phyloP scores from a whole-genome alignment of 2,329 filamentous ascomycete genomes.

The Alternaria sp. region DNA sequence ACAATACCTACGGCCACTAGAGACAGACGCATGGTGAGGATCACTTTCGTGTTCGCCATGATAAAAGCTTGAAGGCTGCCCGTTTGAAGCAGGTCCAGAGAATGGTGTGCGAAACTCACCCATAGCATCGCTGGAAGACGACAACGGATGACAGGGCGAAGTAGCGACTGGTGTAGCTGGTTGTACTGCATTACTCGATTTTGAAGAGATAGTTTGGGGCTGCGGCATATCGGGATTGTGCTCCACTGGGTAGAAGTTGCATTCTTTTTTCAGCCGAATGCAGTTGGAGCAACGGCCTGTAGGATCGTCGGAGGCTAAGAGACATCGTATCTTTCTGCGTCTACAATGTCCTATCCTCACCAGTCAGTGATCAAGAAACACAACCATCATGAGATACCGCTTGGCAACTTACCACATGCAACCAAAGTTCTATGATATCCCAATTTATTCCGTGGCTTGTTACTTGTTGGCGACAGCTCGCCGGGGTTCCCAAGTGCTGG shows the following conservation, averaged over 20 bases:
- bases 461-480: constrained; percentile 60
- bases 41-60: constrained; percentile 42
- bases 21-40: constrained; percentile 32
- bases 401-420: constrained; percentile 81
- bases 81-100: constrained; percentile 24
- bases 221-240: constrained; percentile 66
- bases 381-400: not conserved
- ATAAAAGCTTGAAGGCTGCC: constrained; percentile 35
- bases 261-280: constrained; percentile 92
- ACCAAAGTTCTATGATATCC: constrained; percentile 96
- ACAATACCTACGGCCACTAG: constrained; percentile 40
- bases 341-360: constrained; percentile 79
- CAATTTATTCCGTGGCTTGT: constrained; percentile 86
- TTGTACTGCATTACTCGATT: constrained; percentile 55
- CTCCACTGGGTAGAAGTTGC: constrained; percentile 89
- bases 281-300: constrained; percentile 88
- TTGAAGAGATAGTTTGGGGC: constrained; percentile 53
- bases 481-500: constrained; percentile 49
- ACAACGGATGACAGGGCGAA: constrained; percentile 53
- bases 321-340: constrained; percentile 90
- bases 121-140: constrained; percentile 38
- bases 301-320: constrained; percentile 75
- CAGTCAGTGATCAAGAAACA: constrained; percentile 27
- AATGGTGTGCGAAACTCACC: constrained; percentile 46
- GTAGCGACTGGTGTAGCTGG: constrained; percentile 60